Conservation (phyloP, 2,329 filamentous ascomycete genomes). For the Exophiala lecanii-corni region DNA sequence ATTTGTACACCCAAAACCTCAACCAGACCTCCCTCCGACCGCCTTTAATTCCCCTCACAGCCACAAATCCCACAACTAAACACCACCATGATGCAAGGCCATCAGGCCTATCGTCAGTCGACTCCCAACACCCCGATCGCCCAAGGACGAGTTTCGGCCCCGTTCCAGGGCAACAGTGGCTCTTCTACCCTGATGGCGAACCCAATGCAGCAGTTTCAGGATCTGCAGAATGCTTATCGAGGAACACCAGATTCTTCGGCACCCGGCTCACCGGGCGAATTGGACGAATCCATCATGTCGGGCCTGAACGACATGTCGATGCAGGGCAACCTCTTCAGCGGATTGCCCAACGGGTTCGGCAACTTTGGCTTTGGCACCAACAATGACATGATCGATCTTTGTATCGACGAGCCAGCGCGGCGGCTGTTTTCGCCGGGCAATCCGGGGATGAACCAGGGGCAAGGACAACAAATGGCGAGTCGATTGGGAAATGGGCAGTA, state of each 20-base stretch:
- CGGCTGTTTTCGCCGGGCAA: slow-evolving; percentile 83
- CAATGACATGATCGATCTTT: slow-evolving; percentile 55
- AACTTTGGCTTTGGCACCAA: slow-evolving; percentile 43
- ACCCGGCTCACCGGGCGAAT: slow-evolving; percentile 65
- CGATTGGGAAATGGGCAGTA: slow-evolving; percentile 73
- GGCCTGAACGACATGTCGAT: slow-evolving; percentile 59
- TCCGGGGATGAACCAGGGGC: slow-evolving; percentile 56
- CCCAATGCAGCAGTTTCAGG: slow-evolving; percentile 58
- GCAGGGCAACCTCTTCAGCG: slow-evolving; percentile 44
- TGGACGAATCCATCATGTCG: slow-evolving; percentile 68
- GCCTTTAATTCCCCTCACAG: slow-evolving; percentile 54
- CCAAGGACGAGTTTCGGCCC: slow-evolving; percentile 50
- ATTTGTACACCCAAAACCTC: slow-evolving; percentile 50
- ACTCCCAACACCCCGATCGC: slow-evolving; percentile 81
- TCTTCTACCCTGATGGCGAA: slow-evolving; percentile 87
- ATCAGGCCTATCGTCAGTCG: slow-evolving; percentile 76
- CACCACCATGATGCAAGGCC: slow-evolving; percentile 68
- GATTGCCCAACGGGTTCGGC: slow-evolving; percentile 31
- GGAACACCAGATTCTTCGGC: slow-evolving; percentile 62
- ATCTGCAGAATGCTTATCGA: slow-evolving; percentile 44
- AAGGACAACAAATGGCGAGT: slow-evolving; percentile 57
- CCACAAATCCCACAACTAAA: slow-evolving; percentile 65
- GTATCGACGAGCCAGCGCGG: slow-evolving; percentile 92
- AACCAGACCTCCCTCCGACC: slow-evolving; percentile 66
- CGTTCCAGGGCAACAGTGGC: slow-evolving; percentile 84